Evolutionary conservation across 192 early-diverging fungal genomes (phyloP).

Genomic region (Glomus cerebriforme): DNA sequence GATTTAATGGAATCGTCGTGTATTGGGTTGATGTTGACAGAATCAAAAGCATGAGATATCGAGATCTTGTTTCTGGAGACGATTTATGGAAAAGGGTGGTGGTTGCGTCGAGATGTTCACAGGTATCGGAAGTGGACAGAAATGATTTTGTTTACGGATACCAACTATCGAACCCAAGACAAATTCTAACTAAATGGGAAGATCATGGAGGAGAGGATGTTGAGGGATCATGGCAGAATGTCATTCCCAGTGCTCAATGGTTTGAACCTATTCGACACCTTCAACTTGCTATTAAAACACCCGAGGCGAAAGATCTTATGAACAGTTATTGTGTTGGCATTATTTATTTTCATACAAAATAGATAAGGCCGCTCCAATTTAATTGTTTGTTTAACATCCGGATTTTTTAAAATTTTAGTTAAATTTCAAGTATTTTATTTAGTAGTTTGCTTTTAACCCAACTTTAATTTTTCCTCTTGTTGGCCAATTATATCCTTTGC

Average conservation of each 20-base stretch:
- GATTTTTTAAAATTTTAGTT: too few species aligned
- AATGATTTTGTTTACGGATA: slow-evolving; percentile 10
- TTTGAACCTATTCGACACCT: slow-evolving; percentile 2
- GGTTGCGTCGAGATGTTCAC: background rate
- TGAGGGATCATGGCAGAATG: slow-evolving; percentile 6
- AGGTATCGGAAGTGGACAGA: background rate
- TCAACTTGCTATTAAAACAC: background rate
- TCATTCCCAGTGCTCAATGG: background rate
- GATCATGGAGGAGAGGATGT: background rate
- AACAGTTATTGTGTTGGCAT: slow-evolving; percentile 10
- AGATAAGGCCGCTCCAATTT: too few species aligned
- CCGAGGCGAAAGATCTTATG: background rate
- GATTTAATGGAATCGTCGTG: background rate
- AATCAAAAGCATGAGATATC: background rate
- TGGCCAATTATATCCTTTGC: too few species aligned
- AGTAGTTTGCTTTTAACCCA: too few species aligned
- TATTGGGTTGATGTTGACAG: slow-evolving; percentile 13
- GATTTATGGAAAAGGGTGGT: background rate
- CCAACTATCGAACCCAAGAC: background rate
- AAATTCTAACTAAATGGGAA: background rate
- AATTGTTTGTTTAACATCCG: too few species aligned
- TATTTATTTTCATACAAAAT: slow-evolving; percentile 23
- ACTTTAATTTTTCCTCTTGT: too few species aligned
- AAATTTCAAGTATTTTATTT: too few species aligned
- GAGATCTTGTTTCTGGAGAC: background rate